Percentiles rank a stretch among this genome's conserved stretches.
Conservation (phyloP, 140 eudicot species). For the Cichorium intybus region DNA sequence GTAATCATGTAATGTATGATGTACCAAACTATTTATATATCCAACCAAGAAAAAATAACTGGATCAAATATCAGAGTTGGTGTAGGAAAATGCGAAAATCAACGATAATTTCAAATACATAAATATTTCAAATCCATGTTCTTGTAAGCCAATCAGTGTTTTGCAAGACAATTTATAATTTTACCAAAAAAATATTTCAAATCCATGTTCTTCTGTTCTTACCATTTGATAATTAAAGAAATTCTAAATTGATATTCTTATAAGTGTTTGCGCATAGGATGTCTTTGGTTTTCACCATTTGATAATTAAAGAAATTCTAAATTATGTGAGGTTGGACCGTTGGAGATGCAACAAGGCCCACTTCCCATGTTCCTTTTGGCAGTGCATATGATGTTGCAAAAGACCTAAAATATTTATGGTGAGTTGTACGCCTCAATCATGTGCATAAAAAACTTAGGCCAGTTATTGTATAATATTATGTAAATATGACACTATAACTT, state of each 20-base stretch:
- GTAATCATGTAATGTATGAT: no score
- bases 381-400: background rate
- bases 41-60: background rate
- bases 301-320: background rate
- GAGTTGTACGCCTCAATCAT: constrained; percentile 14
- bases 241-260: background rate
- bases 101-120: no score
- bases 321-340: constrained; percentile 6
- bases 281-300: background rate
- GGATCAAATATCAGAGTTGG: background rate
- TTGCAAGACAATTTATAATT: no score
- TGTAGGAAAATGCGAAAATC: background rate
- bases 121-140: background rate
- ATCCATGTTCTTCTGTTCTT: background rate
- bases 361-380: constrained; percentile 23
- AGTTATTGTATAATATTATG: background rate
- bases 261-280: constrained; percentile 7
- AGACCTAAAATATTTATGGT: background rate
- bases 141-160: background rate
- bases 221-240: background rate
- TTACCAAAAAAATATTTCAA: no score
- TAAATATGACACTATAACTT: background rate
- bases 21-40: background rate
- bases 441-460: background rate
- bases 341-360: constrained; percentile 9